Evolutionary conservation across 2,329 filamentous ascomycete genomes (phyloP).

Genomic region (Hypoxylon sp.): DNA sequence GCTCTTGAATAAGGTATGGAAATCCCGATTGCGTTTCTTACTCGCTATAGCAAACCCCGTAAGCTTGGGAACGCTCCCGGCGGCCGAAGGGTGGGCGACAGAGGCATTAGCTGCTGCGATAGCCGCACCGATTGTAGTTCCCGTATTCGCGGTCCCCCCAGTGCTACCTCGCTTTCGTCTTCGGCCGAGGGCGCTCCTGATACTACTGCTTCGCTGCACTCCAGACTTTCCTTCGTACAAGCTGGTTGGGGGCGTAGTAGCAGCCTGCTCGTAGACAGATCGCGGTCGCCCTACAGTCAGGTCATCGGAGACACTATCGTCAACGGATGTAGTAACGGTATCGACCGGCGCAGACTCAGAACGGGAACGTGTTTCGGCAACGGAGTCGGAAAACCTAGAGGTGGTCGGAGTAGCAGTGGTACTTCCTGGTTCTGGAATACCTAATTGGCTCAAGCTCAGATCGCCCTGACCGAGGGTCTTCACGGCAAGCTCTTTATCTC

Average conservation of each 20-base stretch:
- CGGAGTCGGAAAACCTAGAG: slow-evolving; percentile 64
- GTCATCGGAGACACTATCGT: slow-evolving; percentile 56
- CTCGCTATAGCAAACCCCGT: slow-evolving; percentile 97
- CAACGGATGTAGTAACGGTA: slow-evolving; percentile 43
- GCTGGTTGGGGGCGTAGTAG: slow-evolving; percentile 72
- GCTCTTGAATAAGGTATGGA: slow-evolving; percentile 92
- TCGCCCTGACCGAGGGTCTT: slow-evolving; percentile 92
- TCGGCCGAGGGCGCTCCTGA: slow-evolving; percentile 69
- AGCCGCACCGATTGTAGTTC: slow-evolving; percentile 76
- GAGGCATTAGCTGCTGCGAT: slow-evolving; percentile 77
- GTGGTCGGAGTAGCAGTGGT: slow-evolving; percentile 67
- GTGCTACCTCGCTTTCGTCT: slow-evolving; percentile 88
- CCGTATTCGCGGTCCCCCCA: slow-evolving; percentile 70
- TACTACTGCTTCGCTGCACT: slow-evolving; percentile 73
- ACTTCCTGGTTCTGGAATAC: slow-evolving; percentile 73
- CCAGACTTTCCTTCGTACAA: slow-evolving; percentile 72
- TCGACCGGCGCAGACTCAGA: slow-evolving; percentile 72
- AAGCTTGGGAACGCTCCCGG: slow-evolving; percentile 75
- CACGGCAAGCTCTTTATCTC: slow-evolving; percentile 78
- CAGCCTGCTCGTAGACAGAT: slow-evolving; percentile 63
- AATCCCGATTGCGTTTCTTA: slow-evolving; percentile 95
- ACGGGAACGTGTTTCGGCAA: slow-evolving; percentile 59
- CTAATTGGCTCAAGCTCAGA: slow-evolving; percentile 88
- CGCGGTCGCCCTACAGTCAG: slow-evolving; percentile 56
- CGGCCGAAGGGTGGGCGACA: slow-evolving; percentile 71